Base-by-base conservation (phyloP, 257 asterid species). In the Primulina tabacum region DNA sequence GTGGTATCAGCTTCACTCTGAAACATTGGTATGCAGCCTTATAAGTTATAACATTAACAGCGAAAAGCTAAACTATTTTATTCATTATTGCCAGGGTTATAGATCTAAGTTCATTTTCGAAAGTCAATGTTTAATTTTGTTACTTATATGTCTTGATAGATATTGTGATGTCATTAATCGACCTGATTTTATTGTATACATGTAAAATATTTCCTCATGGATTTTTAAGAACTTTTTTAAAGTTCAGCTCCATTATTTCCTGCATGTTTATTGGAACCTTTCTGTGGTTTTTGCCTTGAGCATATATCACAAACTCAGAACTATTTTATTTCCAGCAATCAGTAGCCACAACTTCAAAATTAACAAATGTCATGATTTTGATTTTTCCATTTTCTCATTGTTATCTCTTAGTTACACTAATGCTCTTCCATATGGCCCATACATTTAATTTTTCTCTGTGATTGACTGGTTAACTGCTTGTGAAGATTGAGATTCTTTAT, bases 1-100 rank as follows among this genome's bases (percentile, higher is more conserved):
- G 76, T 92, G 98, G 98, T 88, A 86, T 85, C 89, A 85, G 78
- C 79, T 85, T 71, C 85, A 88, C 73, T 88, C 98, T 11, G 88
- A 83, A 76, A 60, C 87, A 72, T 43, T 57, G 97, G 98, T 92
- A 88, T 72, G 87, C 67, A 56, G 33, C 73, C 64, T 73, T 62
- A 53, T 65, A 63, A 47, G 1, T 21, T 21, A 21, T 21, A 21
- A 21, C 18, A 14, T 12, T 12, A 47, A 24, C 26, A 38, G 66
- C 52, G 35, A 52, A 68, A 75, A 18, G 26, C 34, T 40, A 64
- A 60, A 63, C 65, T 56, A 32, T 7, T 50, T 66, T 62, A 56
- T 60, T 37, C 9, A 68, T 5, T n/a, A n/a, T n/a, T n/a, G n/a
- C n/a, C n/a, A n/a, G n/a, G n/a, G n/a, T n/a, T n/a, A n/a, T n/a